These are phyloP conservation scores for Tetrahymena thermophila DNA, from an alignment of 73 alveolate genomes.

Conservation along the genomic window DNA sequence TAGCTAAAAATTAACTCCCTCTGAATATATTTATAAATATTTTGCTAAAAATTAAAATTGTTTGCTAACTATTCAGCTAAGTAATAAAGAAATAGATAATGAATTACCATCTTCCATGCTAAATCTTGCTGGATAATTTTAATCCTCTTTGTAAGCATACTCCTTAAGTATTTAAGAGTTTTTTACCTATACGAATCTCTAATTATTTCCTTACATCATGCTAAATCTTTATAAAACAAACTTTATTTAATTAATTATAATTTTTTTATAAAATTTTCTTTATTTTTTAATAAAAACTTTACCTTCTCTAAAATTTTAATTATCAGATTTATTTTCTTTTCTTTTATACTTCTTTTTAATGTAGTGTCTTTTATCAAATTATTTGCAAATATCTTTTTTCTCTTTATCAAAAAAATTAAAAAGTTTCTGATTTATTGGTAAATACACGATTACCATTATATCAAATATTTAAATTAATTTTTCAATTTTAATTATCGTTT, in stretches of 20 bases:
- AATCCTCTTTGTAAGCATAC: conserved; percentile 77
- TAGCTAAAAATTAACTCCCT: neutral
- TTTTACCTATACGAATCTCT: neutral
- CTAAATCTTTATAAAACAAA: neutral
- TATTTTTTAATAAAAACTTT: neutral
- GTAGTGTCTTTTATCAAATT: neutral
- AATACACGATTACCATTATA: neutral
- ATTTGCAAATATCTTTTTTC: neutral
- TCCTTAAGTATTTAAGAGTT: conserved; percentile 1
- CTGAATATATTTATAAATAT: neutral
- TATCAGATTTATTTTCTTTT: neutral
- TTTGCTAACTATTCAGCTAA: neutral
- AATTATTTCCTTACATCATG: neutral
- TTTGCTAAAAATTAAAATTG: neutral
- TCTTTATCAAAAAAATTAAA: neutral
- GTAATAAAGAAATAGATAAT: neutral
- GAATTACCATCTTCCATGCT: conserved; percentile 91
- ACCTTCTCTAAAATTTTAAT: neutral
- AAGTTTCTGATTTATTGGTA: neutral
- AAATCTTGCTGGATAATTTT: conserved; percentile 71
- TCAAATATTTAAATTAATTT: too few relatives aligned
- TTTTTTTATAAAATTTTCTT: neutral
- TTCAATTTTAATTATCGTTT: too few relatives aligned
- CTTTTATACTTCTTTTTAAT: neutral
- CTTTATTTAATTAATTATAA: neutral